These are phyloP conservation scores for Terfezia claveryi DNA, from an alignment of 495 filamentous ascomycete genomes.

Conservation along the genomic window DNA sequence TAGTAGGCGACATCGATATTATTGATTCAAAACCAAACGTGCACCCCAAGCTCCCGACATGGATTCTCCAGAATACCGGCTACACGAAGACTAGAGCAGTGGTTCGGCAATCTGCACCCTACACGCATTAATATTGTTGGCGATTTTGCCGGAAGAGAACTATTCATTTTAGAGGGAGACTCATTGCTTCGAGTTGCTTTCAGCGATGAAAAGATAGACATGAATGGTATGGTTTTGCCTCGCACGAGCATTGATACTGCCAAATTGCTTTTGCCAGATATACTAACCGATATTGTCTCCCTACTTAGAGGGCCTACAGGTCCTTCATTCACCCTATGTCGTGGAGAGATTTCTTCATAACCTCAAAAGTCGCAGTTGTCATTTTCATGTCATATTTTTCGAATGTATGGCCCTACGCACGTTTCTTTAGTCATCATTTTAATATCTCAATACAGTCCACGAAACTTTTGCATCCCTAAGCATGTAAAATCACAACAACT, in stretches of 20 bases:
- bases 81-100: neutral
- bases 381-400: slow-evolving; percentile 50
- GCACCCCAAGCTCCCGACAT: too few species aligned
- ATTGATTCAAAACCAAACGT: too few species aligned
- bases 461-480: too few species aligned
- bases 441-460: neutral
- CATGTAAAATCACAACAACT: slow-evolving; percentile 1
- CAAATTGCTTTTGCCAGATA: too few species aligned
- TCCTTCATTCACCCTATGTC: slow-evolving; percentile 45
- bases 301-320: slow-evolving; percentile 35
- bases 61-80: too few species aligned
- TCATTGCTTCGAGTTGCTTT: slow-evolving; percentile 43
- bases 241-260: too few species aligned
- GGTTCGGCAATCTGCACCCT: neutral
- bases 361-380: slow-evolving; percentile 37
- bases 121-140: slow-evolving; percentile 38
- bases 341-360: slow-evolving; percentile 42
- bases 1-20: too few species aligned
- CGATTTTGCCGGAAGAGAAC: slow-evolving; percentile 50
- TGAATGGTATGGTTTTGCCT: slow-evolving; percentile 23
- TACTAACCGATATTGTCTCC: slow-evolving; percentile 21
- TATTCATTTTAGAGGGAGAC: slow-evolving; percentile 54
- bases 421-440: neutral
- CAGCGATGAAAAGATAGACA: slow-evolving; percentile 36
- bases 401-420: neutral